A percentile compares a stretch with the other conserved stretches of the same genome.
phyloP scores from a whole-genome alignment of 2,329 filamentous ascomycete species.

The Ophiostoma quercus region DNA sequence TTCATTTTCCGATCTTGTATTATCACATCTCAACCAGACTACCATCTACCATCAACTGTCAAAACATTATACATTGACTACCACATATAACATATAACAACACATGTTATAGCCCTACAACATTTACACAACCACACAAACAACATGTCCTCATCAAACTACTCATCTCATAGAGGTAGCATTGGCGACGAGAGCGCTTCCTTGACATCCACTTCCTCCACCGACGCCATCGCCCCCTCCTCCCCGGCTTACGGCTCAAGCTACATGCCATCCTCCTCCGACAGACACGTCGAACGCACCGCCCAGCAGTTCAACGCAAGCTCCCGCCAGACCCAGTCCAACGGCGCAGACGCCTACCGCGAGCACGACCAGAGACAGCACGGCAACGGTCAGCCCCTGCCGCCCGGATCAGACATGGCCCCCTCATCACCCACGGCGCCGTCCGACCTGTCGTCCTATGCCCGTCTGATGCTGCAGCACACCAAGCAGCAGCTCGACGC shows the following conservation, averaged over 20 bases:
- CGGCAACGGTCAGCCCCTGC: slow-evolving; percentile 8
- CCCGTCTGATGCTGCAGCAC: slow-evolving; percentile 58
- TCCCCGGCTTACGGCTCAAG: not conserved
- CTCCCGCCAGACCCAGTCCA: not conserved
- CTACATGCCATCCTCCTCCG: not conserved
- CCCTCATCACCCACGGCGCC: slow-evolving; percentile 29
- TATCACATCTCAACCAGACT: not conserved
- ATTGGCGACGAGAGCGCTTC: slow-evolving; percentile 2
- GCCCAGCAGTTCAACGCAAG: not conserved
- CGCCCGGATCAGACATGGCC: slow-evolving; percentile 9
- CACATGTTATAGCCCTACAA: not conserved
- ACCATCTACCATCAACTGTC: not conserved
- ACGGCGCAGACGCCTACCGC: not conserved
- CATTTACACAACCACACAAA: not conserved
- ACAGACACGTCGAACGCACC: not conserved
- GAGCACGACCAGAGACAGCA: slow-evolving; percentile 13
- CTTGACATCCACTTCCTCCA: not conserved
- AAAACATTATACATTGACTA: not conserved
- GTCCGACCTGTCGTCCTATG: slow-evolving; percentile 41
- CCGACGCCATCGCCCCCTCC: not conserved
- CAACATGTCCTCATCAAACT: not conserved
- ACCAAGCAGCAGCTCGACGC: slow-evolving; percentile 62
- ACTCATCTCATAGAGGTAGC: not conserved
- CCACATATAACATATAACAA: not conserved
- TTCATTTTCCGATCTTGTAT: not conserved